phyloP scores from a whole-genome alignment of 768 basidiomycete species.

The Mycena albidolilacea region DNA sequence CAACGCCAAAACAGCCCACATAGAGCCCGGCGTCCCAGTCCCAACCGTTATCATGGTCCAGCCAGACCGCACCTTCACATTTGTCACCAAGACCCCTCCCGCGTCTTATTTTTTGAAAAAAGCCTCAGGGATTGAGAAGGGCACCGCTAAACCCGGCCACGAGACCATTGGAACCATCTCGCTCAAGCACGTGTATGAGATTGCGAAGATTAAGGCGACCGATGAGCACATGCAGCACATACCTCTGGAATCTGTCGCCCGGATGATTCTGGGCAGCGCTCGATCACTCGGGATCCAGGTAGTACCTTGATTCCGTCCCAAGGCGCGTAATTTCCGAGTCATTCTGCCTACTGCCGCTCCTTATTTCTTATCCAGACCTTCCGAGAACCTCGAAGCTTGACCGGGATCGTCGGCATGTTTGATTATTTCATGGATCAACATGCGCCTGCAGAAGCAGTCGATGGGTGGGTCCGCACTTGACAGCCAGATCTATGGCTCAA shows the following conservation, averaged over 20 bases:
- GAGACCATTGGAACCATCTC: slow-evolving; percentile 86
- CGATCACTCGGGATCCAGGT: slow-evolving; percentile 92
- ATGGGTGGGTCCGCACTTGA: slow-evolving; percentile 40
- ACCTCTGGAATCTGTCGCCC: slow-evolving; percentile 88
- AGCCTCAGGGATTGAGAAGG: slow-evolving; percentile 92
- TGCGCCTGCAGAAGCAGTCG: slow-evolving; percentile 33
- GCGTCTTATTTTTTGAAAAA: slow-evolving; percentile 92
- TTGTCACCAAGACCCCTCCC: slow-evolving; percentile 93
- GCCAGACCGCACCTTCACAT: slow-evolving; percentile 96
- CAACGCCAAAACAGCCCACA: slow-evolving; percentile 95
- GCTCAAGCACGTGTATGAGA: slow-evolving; percentile 98
- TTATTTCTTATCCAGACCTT: slow-evolving; percentile 27
- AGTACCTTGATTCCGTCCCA: slow-evolving; percentile 73
- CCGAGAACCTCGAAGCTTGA: slow-evolving; percentile 7
- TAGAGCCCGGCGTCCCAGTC: slow-evolving; percentile 86
- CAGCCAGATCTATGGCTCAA: slow-evolving; percentile 32
- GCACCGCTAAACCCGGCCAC: slow-evolving; percentile 86
- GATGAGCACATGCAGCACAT: slow-evolving; percentile 93
- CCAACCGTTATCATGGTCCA: slow-evolving; percentile 96
- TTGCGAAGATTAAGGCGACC: slow-evolving; percentile 94
- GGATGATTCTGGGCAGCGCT: slow-evolving; percentile 91
- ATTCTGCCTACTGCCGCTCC: slow-evolving; percentile 16
- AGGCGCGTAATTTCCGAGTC: slow-evolving; percentile 37
- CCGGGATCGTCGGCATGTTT: slow-evolving; percentile 19
- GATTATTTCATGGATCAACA: slow-evolving; percentile 38